These are phyloP conservation scores for Collybia sordida DNA, from an alignment of 768 basidiomycete species.

Conservation along the genomic window DNA sequence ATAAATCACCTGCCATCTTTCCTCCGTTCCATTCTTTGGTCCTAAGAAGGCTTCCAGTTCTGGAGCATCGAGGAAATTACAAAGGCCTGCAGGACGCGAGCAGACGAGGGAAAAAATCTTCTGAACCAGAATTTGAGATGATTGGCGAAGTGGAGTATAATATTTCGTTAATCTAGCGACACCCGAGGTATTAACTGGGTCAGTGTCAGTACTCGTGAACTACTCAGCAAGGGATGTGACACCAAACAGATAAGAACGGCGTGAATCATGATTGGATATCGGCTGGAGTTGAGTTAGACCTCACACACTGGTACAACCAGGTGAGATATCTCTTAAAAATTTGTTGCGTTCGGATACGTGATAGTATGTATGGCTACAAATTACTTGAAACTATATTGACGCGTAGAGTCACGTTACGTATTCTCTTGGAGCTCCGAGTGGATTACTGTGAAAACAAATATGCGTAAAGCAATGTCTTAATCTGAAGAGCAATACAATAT, in stretches of 20 bases:
- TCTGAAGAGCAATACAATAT: too few species aligned
- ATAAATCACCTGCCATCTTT: conserved; percentile 87
- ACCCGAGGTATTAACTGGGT: conserved; percentile 88
- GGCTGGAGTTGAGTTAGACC: background rate
- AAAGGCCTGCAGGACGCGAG: conserved; percentile 76
- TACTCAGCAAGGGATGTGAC: background rate
- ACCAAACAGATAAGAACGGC: conserved; percentile 80
- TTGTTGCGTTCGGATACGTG: too few species aligned
- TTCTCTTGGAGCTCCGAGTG: too few species aligned
- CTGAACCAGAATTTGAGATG: conserved; percentile 69
- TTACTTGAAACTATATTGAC: too few species aligned
- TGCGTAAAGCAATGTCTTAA: too few species aligned
- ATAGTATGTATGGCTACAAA: background rate
- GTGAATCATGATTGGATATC: conserved; percentile 61
- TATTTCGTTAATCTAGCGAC: conserved; percentile 84
- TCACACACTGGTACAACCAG: too few species aligned
- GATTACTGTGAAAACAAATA: too few species aligned
- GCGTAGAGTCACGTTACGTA: too few species aligned
- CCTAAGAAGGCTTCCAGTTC: conserved; percentile 78
- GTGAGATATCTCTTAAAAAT: too few species aligned
- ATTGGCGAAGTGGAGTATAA: conserved; percentile 76
- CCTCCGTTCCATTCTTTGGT: conserved; percentile 49
- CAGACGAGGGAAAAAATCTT: conserved; percentile 91
- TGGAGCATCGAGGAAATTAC: conserved; percentile 96
- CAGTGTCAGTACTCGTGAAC: conserved; percentile 3